Evolutionary conservation across 108 stramenopile genomes (phyloP), one percentile per base, ranked within the genome.

Genomic region (Licmophora abbreviata): DNA sequence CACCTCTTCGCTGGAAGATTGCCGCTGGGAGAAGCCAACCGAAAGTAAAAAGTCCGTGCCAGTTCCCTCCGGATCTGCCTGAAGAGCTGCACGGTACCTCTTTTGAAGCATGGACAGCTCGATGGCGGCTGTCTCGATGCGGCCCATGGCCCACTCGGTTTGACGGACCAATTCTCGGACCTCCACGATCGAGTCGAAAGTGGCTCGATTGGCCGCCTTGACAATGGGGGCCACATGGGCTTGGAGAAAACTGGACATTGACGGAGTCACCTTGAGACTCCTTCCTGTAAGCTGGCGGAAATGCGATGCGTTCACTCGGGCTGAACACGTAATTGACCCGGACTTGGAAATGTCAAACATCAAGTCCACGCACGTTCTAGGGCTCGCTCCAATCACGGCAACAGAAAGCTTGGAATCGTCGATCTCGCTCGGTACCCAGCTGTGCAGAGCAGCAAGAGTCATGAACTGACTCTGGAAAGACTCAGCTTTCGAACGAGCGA

Each of bases 381-480:
- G 4, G 26, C 61, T 48, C 21, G 50, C 28, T 33, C 67, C 67
- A 21, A 53, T 25, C 20, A 68, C 64, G 5, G 58, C 34, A 38
- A 76, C 33, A 44, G 54, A 38, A 2, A 72, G 37, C 20, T 45
- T 49, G 15, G 54, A 45, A 18, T 65, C 59, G 41, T 27, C 54
- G 9, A 68, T 48, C 26, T 57, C 47, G 22, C 54, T 60, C 5
- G 70, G 42, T 3, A 64, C 35, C 75, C 75, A 76, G 27, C 64
- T 69, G 29, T 76, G 75, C 33, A 76, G 55, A 28, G 59, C 68
- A 45, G 63, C 66, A 17, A 73, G 35, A 9, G 71, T 69, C 27
- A 74, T 54, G 54, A 63, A 70, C 25, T 60, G 66, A 33, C 49
- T 67, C 43, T 70, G 70, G 23, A 59, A 42, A 9, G 35, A 49